Conservation (phyloP, 1,284 basidiomycete genomes). For the Apiotrichum domesticum region DNA sequence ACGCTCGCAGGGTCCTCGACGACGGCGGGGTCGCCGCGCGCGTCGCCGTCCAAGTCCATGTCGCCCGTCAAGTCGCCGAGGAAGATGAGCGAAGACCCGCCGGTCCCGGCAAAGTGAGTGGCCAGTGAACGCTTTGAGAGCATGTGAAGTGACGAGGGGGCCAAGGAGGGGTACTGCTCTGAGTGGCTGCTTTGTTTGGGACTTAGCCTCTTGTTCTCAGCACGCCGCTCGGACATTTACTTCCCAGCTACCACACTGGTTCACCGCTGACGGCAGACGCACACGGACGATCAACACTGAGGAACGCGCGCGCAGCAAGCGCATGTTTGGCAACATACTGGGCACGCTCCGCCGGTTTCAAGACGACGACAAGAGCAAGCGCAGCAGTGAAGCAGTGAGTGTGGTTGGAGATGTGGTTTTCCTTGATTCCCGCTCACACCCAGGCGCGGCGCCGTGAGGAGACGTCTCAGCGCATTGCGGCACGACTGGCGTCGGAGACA, state of each 20-base stretch:
- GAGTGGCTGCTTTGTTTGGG: too few species aligned
- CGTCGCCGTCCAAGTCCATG: background rate
- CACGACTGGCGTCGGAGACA: slow-evolving; percentile 37
- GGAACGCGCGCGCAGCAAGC: slow-evolving; percentile 39
- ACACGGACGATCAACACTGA: slow-evolving; percentile 31
- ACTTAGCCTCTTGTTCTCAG: too few species aligned
- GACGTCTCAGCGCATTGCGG: slow-evolving; percentile 37
- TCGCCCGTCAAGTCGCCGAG: background rate
- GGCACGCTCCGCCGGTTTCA: slow-evolving; percentile 46
- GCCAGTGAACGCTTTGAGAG: too few species aligned
- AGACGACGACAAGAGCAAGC: slow-evolving; percentile 41
- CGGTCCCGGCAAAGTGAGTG: background rate
- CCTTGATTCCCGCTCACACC: background rate
- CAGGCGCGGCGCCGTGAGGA: slow-evolving; percentile 42
- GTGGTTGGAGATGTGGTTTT: slow-evolving; percentile 4
- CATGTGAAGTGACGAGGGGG: too few species aligned
- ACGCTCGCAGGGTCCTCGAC: background rate
- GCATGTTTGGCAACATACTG: slow-evolving; percentile 44
- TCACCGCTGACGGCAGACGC: slow-evolving; percentile 21
- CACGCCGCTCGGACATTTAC: too few species aligned
- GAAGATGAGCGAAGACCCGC: background rate
- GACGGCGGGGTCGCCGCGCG: background rate
- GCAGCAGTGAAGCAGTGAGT: slow-evolving; percentile 37
- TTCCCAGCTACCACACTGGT: too few species aligned
- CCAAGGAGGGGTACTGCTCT: too few species aligned